phyloP scores from a whole-genome alignment of 2,329 filamentous ascomycete genomes.

The Colletotrichum simmondsii region DNA sequence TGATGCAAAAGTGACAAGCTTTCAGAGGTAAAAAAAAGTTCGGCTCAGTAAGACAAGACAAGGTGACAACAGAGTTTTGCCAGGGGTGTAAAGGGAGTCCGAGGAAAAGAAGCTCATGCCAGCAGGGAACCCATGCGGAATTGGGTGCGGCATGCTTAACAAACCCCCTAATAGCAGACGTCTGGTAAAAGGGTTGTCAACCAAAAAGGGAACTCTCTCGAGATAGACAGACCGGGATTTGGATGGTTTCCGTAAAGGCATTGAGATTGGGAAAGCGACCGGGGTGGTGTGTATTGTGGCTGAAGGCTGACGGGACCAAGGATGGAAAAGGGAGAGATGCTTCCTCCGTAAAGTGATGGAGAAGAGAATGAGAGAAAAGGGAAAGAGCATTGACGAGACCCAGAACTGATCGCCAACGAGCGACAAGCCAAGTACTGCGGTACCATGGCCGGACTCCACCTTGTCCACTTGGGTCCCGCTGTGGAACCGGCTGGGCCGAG shows the following conservation, averaged over 20 bases:
- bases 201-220: not conserved
- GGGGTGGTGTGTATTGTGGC: not conserved
- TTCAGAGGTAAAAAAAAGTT: not conserved
- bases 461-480: not conserved
- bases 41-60: slow-evolving; percentile 2
- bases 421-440: not conserved
- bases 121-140: slow-evolving; percentile 10
- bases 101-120: not conserved
- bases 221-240: not conserved
- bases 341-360: not conserved
- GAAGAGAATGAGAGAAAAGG: not conserved
- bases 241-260: slow-evolving; percentile 1
- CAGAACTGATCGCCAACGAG: slow-evolving; percentile 5
- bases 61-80: not conserved
- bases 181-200: slow-evolving; percentile 15
- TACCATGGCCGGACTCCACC: not conserved
- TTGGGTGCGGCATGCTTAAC: not conserved
- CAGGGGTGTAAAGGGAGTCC: not conserved
- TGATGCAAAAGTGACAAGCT: not conserved
- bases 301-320: not conserved
- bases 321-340: slow-evolving; percentile 1
- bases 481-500: not conserved
- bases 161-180: slow-evolving; percentile 14
- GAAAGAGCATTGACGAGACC: slow-evolving; percentile 15
- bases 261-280: not conserved